Evolutionary conservation across 345 rosid genomes (phyloP), one percentile per base, ranked within the genome.

Genomic region (Hypericum androsaemum): DNA sequence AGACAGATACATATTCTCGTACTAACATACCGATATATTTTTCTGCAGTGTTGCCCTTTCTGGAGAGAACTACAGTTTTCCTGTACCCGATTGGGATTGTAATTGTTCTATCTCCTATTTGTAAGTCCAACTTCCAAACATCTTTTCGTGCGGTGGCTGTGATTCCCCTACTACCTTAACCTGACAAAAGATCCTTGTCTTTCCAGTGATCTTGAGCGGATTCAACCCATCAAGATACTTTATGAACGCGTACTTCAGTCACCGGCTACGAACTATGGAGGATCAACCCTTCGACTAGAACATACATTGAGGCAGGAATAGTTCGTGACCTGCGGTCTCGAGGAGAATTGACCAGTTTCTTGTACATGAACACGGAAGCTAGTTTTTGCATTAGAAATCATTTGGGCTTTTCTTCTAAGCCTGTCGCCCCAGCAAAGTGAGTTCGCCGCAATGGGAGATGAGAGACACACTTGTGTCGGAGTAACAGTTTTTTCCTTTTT

Each of bases 201-300:
- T 39, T 81, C 74, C 95, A 92, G 98, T 88, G 74, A 83, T 85
- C 61, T 73, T 94, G 66, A 77, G 89, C 45, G 97, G 99, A 67
- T 86, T 88, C 81, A 94, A 86, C 76, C 99, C 99, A 7, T 88
- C 97, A 35, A 85, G 94, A 83, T 88, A 94, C 57, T 75, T 88
- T 63, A 78, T 94, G 99, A 88, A 83, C 69, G 58, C 83, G 64
- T 83, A 88, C 74, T 88, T 94, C 59, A 83, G 95, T 67, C 88
- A 80, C 53, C 66, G 82, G 72, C 69, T 76, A 66, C 84, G 74
- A 83, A 65, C 54, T 41, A 5, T 11, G n/a, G 36, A 28, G 53
- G 53, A n/a, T 7, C 10, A n/a, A 50, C 36, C 12, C 39, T 50
- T 22, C 32, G 32, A 22, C 32, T 22, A 22, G 32, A 22, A 22